Evolutionary conservation across 2,329 filamentous ascomycete species (phyloP).

Genomic region (Aureobasidium sp.): DNA sequence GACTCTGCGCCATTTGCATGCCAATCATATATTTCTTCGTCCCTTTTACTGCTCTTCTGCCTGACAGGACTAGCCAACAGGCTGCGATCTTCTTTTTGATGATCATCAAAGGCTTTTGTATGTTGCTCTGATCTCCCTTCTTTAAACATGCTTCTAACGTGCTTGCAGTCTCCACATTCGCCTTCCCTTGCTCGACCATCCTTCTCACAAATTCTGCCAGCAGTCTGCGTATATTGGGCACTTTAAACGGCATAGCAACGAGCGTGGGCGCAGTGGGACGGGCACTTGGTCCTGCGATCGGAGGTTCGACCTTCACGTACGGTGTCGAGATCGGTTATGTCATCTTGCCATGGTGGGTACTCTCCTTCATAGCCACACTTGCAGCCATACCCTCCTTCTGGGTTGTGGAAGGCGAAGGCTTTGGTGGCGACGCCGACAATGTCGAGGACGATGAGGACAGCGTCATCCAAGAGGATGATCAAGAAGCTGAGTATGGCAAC

Average conservation of each 20-base stretch:
- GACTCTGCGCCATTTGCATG: conserved; percentile 57
- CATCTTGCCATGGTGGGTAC: conserved; percentile 72
- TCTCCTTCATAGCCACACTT: conserved; percentile 56
- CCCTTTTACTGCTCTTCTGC: conserved; percentile 67
- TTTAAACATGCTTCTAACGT: neutral
- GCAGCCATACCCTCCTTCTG: conserved; percentile 67
- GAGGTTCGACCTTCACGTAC: conserved; percentile 65
- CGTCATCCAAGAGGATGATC: conserved; percentile 21
- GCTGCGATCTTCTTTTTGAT: conserved; percentile 58
- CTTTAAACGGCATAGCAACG: conserved; percentile 84
- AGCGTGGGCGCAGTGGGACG: conserved; percentile 73
- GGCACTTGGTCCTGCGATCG: conserved; percentile 67
- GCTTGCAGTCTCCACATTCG: conserved; percentile 58
- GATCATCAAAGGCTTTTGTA: conserved; percentile 60
- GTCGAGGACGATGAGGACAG: conserved; percentile 30
- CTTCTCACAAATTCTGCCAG: conserved; percentile 79
- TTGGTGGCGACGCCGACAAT: conserved; percentile 39
- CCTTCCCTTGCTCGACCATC: conserved; percentile 84
- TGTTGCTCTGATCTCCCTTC: neutral
- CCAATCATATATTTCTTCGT: conserved; percentile 74
- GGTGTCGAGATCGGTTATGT: conserved; percentile 71
- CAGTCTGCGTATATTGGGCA: conserved; percentile 71
- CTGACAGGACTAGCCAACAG: conserved; percentile 46
- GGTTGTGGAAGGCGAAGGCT: conserved; percentile 66
- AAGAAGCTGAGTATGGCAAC: conserved; percentile 33